Base-by-base conservation (phyloP, 2,329 filamentous ascomycete species). In the Verticillium nubilum region DNA sequence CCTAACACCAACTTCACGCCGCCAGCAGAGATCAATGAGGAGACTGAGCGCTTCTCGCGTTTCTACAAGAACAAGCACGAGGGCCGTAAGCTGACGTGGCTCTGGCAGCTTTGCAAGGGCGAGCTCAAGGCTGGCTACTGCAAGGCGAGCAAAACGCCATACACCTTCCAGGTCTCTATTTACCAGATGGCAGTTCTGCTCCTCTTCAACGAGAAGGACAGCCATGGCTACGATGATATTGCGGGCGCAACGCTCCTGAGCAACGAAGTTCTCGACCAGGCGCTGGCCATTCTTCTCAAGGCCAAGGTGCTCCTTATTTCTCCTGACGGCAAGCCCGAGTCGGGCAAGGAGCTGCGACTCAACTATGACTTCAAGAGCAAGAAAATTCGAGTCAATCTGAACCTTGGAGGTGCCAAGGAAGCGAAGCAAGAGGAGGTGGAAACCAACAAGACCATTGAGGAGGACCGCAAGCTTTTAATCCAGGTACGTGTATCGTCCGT, bases 361-460 rank as follows among this genome's bases (percentile, higher is more conserved):
- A 99, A 99, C 77, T 89, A 92, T 66, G 91, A 93, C 71, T 98
- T 98, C 82, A 97, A 96, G 84, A 92, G 88, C 79, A 99, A 99
- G 84, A 99, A 98, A 82, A 88, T 97, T 67, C 92, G 96, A 70
- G 88, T 98, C 68, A 99, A 99, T 71, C 81, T 99, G 58, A 99
- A 99, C 74, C 88, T 98, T 58, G 89, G 88, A 60, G 93, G 97
- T 77, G 94, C 97, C 78, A 90, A 92, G 33, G 96, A 99, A 77
- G 89, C 94, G 71, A 98, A 97, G 82, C 91, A 95, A 64, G 95
- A 99, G 74, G 90, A 92, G 65, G 93, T 92, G 63, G 95, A 99
- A 72, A 99, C 95, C 6, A 96, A 98, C 81, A 99, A 99, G 86
- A 98, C 92, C 3, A 97, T 99, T 67, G 95, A 99, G 78, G 95